A percentile compares a stretch with the other conserved stretches of the same genome.
Evolutionary conservation across 495 filamentous ascomycete species (phyloP).

Genomic region (Glarea lozoyensis): DNA sequence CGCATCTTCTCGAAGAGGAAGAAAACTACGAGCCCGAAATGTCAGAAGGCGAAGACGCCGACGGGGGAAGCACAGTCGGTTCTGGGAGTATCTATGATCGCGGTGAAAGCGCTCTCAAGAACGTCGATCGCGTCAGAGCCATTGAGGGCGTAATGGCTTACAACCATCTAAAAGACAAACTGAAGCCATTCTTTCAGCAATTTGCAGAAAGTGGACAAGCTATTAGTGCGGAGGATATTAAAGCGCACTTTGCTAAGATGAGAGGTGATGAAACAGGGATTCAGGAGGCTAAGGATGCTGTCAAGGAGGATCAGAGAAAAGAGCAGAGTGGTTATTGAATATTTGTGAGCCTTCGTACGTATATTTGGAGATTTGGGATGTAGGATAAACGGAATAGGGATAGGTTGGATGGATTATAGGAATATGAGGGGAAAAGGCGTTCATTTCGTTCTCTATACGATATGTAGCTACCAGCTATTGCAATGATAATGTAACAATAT

Average conservation of each 20-base stretch:
- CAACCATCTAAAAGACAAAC: constrained; percentile 86
- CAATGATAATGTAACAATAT: too few species aligned
- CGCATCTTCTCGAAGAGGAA: constrained; percentile 86
- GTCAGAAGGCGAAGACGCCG: constrained; percentile 39
- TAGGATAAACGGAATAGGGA: neutral
- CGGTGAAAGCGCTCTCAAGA: constrained; percentile 81
- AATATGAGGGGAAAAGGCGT: too few species aligned
- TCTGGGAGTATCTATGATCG: constrained; percentile 75
- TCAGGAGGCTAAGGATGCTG: constrained; percentile 36
- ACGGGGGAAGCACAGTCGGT: constrained; percentile 37
- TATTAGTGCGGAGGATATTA: constrained; percentile 90
- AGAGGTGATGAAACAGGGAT: constrained; percentile 68
- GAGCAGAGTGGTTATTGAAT: constrained; percentile 53
- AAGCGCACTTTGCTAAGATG: constrained; percentile 87
- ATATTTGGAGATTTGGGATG: constrained; percentile 3
- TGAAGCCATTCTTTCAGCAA: constrained; percentile 84
- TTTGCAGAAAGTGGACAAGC: constrained; percentile 84
- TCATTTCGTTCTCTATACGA: too few species aligned
- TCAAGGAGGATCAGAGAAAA: constrained; percentile 35
- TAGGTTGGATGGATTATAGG: constrained; percentile 1
- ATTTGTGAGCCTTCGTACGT: constrained; percentile 1
- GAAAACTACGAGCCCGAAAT: constrained; percentile 84
- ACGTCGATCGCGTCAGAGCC: constrained; percentile 81
- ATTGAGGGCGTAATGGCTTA: constrained; percentile 98
- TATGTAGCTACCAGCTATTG: too few species aligned